Evolutionary conservation across 148 eudicot species (phyloP), one percentile per base, ranked within the genome.

Genomic region (Nyssa sinensis): DNA sequence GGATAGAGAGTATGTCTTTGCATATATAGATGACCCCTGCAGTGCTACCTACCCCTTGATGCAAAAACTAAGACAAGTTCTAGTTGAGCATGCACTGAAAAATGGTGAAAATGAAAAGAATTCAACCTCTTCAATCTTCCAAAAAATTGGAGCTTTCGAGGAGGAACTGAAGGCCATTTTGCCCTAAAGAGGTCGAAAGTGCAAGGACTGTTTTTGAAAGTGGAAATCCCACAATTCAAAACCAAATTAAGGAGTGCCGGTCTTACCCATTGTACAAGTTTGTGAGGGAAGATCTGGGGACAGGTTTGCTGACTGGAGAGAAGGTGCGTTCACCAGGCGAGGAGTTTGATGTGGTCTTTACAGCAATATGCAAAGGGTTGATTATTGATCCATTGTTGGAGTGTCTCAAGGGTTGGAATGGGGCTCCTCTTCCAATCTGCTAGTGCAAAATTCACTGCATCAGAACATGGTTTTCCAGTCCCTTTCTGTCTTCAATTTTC

Each of bases 251-350:
- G 79, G 97, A 90, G 10, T 92, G 97, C 75, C 69, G 94, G 65
- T 92, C 97, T 0, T 92, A 90, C 57, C 97, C 97, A 0, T 66
- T 92, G 84, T 92, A 92, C 65, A 83, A 77, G 86, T 88, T 92
- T 53, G 75, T 92, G 0, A 79, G 91, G 67, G 91, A 90, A 68
- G 92, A 84, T 62, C 73, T 90, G 27, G 82, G 87, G 31, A 75
- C 88, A 0, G 86, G 73, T 27, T 68, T 88, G 66, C 74, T 92
- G 70, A 88, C 93, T 0, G 97, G 97, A 3, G 97, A 92, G 77
- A 84, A 75, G 28, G 89, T 69, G 0, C 53, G 53, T 16, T 92
- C 97, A 0, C 94, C 97, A 0, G 97, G 97, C 0, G 94, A 92
- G 66, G 97, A 90, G 73, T 79, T 80, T 30, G 93, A 92, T 33